Conservation (phyloP, 805 yeast species). For the Wilhelminamyces savonicus region DNA sequence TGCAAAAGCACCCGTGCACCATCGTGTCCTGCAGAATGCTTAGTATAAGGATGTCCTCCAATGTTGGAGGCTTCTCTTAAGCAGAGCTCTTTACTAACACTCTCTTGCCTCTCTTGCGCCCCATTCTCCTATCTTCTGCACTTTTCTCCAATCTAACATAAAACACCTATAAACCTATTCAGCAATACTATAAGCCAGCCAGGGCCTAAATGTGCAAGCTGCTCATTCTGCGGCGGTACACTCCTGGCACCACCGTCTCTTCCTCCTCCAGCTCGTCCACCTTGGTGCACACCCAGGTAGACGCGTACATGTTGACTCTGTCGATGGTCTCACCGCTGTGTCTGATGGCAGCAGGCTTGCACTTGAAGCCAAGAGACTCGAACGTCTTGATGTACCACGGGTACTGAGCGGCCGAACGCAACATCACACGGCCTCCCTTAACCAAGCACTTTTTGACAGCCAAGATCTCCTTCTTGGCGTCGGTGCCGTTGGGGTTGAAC, state of each 20-base stretch:
- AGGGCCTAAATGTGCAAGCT: too few relatives aligned
- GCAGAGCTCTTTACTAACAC: too few relatives aligned
- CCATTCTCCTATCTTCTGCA: too few relatives aligned
- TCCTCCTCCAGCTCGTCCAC: constrained; percentile 2
- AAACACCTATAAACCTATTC: too few relatives aligned
- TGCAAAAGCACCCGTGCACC: too few relatives aligned
- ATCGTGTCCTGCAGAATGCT: too few relatives aligned
- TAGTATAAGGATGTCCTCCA: too few relatives aligned
- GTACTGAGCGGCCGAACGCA: constrained; percentile 63
- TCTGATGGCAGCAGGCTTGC: constrained; percentile 67
- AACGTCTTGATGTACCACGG: constrained; percentile 78
- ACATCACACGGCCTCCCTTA: constrained; percentile 66
- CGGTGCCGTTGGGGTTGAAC: constrained; percentile 64
- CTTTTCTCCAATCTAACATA: too few relatives aligned
- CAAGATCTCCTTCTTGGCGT: constrained; percentile 59
- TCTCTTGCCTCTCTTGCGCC: too few relatives aligned
- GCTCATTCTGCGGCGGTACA: constrained; percentile 43
- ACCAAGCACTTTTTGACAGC: constrained; percentile 59
- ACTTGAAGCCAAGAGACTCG: constrained; percentile 59
- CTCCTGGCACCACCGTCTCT: constrained; percentile 3
- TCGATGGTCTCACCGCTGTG: constrained; percentile 61
- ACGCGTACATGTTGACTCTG: constrained; percentile 82
- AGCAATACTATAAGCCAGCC: too few relatives aligned
- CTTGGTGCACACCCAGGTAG: constrained; percentile 80
- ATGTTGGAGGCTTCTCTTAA: too few relatives aligned